Percentiles rank a stretch among this genome's conserved stretches.
Evolutionary conservation across 306 rosid genomes (phyloP).

Genomic region (Citrullus amarus): DNA sequence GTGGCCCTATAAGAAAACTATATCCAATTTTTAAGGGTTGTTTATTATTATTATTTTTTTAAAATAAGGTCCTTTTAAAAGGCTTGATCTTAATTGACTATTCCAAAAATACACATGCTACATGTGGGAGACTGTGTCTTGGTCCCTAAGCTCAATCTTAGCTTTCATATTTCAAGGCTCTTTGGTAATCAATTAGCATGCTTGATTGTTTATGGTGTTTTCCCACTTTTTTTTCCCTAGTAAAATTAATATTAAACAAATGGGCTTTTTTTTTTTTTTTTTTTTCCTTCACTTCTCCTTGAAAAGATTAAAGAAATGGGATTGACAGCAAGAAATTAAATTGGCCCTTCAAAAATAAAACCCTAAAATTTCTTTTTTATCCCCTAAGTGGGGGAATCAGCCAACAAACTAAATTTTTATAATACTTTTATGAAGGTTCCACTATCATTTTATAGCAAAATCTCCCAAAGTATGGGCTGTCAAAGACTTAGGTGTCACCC

Average conservation of each 20-base stretch:
- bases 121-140: conserved; percentile 48
- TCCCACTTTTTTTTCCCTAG: background rate
- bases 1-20: background rate
- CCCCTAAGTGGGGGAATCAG: background rate
- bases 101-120: conserved; percentile 38
- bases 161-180: conserved; percentile 30
- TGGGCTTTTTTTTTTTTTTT: background rate
- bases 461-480: background rate
- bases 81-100: conserved; percentile 30
- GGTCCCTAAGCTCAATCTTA: conserved; percentile 20
- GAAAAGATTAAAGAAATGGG: background rate
- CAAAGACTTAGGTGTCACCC: background rate
- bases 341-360: background rate
- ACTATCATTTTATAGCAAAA: background rate
- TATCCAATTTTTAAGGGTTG: background rate
- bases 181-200: conserved; percentile 14
- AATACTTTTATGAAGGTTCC: background rate
- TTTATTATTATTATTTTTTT: background rate
- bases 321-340: background rate
- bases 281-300: too few species aligned
- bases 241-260: background rate
- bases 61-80: background rate
- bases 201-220: conserved; percentile 1
- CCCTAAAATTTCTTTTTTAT: background rate
- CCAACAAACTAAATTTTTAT: background rate